phyloP scores from a whole-genome alignment of 1,284 basidiomycete species.

The Vanrija sp. region DNA sequence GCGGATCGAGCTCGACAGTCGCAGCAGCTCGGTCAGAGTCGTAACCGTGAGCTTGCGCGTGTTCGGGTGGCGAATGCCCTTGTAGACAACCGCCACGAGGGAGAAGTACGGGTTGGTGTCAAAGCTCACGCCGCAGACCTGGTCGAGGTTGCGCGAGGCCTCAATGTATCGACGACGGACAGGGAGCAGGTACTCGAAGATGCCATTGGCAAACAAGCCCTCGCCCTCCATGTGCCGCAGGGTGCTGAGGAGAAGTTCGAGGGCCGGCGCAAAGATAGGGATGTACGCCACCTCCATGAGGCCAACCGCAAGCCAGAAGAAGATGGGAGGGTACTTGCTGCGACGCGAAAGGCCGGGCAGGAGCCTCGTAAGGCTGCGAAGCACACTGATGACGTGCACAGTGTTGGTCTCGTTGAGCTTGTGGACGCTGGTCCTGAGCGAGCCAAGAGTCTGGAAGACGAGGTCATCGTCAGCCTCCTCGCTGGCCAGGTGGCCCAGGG shows the following conservation, averaged over 20 bases:
- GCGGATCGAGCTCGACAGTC: conserved; percentile 56
- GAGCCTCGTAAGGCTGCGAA: conserved; percentile 74
- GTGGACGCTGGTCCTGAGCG: conserved; percentile 53
- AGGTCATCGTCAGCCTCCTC: conserved; percentile 60
- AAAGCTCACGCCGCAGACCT: conserved; percentile 69
- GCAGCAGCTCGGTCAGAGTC: conserved; percentile 32
- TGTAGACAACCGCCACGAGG: conserved; percentile 75
- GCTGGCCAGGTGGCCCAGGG: conserved; percentile 72
- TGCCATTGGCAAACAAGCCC: conserved; percentile 55
- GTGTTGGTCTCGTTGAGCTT: conserved; percentile 39
- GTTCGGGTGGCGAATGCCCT: conserved; percentile 68
- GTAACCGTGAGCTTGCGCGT: conserved; percentile 52
- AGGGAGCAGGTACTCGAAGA: conserved; percentile 58
- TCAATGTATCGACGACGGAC: conserved; percentile 63
- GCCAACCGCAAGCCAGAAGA: conserved; percentile 82
- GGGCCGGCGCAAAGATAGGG: conserved; percentile 63
- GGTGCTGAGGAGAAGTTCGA: conserved; percentile 59
- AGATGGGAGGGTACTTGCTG: conserved; percentile 66
- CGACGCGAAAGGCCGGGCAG: conserved; percentile 64
- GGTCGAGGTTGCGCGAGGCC: conserved; percentile 68
- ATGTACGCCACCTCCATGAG: conserved; percentile 72
- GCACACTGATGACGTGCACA: conserved; percentile 71
- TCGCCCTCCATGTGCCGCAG: conserved; percentile 50
- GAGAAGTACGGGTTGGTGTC: conserved; percentile 75
- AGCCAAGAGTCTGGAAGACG: conserved; percentile 47